Conservation (phyloP, 805 yeast genomes). For the Candida corydali region DNA sequence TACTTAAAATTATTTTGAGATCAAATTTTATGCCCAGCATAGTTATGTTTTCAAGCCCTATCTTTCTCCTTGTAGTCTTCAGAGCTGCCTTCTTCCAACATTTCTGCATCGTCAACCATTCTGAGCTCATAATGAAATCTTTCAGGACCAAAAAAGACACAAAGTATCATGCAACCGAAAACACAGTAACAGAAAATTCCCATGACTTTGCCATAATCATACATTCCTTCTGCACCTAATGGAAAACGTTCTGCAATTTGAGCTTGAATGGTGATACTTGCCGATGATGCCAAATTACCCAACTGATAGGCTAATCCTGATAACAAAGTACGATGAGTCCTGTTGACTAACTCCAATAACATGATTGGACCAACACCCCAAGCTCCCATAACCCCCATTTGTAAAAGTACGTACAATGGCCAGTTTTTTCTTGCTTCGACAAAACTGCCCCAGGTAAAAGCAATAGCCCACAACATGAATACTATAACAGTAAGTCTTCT, state of each 20-base stretch:
- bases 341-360: slow-evolving; percentile 58
- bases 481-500: slow-evolving; percentile 31
- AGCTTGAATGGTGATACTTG: slow-evolving; percentile 66
- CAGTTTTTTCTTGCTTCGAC: slow-evolving; percentile 16
- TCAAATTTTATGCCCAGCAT: too few species aligned
- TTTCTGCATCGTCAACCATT: slow-evolving; percentile 5
- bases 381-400: slow-evolving; percentile 63
- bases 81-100: too few species aligned
- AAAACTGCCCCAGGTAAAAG: slow-evolving; percentile 40
- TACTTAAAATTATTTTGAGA: too few species aligned
- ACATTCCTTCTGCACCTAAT: slow-evolving; percentile 22
- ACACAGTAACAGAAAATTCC: slow-evolving; percentile 64
- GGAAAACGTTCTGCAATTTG: slow-evolving; percentile 55
- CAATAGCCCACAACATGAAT: slow-evolving; percentile 33
- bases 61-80: too few species aligned
- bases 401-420: slow-evolving; percentile 47
- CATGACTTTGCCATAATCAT: slow-evolving; percentile 59
- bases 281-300: slow-evolving; percentile 65
- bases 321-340: slow-evolving; percentile 58
- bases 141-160: slow-evolving; percentile 59
- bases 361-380: slow-evolving; percentile 68
- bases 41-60: too few species aligned
- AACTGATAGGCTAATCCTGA: slow-evolving; percentile 63
- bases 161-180: slow-evolving; percentile 46
- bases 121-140: slow-evolving; percentile 18